Base-by-base conservation (phyloP, 371 early-diverging fungal species). In the Mucor sp. region DNA sequence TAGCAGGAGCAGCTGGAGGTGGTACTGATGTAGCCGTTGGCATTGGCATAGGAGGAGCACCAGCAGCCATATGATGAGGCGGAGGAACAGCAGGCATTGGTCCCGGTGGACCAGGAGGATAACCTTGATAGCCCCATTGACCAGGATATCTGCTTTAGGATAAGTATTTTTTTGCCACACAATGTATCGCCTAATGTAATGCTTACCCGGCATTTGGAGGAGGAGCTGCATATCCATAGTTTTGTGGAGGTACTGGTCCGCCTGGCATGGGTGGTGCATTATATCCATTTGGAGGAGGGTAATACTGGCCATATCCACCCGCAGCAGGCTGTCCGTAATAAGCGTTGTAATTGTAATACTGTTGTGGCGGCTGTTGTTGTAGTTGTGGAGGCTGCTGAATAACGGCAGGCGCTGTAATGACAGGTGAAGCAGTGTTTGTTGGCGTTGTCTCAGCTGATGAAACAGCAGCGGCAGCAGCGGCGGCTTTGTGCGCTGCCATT, bases 401-500 rank as follows among this genome's bases (percentile, higher is more conserved):
- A 8, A 67, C 58, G 17, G 67, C 59, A 39, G 67, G 60, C 17
- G 60, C 48, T 41, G 73, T 32, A 32, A 19, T 28, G 17, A 47
- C 30, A 32, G 61, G 47, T 32, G 61, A 44, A 8, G 56, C 25
- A 15, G 64, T 48, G 12, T 48, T 48, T 21, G 21, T 48, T 23
- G 48, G 48, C 3, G 48, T 48, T 11, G 48, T 25, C 0, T 48
- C 48, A 48, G 23, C 48, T 2, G 48, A 48, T 21, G 48, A 21
- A 6, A 21, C 48, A 48, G 48, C 47, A 19, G 47, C 48, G 25
- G 48, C 19, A 7, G 48, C 27, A 4, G 48, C 19, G 4, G 48
- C 27, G 6, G 85, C 78, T 57, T 80, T 79, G 62, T 74, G 74
- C 27, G 74, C 74, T n/a, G 81, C 71, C 55, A 75, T 68, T 65